Percentiles rank a stretch among this genome's conserved stretches.
Conservation (phyloP, 2,329 filamentous ascomycete species). For the Colletotrichum lupini region DNA sequence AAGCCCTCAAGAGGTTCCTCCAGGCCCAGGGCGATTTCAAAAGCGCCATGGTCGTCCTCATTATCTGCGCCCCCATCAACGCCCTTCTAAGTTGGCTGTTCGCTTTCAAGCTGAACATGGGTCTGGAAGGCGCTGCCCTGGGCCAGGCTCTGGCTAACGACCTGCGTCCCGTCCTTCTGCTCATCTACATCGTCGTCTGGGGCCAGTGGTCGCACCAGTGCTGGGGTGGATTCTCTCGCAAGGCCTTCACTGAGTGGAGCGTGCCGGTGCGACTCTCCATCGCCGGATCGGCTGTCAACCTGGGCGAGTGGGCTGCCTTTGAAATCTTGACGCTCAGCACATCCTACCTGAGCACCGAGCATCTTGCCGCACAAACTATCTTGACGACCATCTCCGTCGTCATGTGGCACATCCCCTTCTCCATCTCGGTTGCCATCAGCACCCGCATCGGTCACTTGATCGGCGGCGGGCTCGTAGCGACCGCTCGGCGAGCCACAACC, state of each 20-base stretch:
- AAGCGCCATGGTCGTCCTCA: constrained; percentile 57
- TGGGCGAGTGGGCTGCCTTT: constrained; percentile 56
- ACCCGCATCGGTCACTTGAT: constrained; percentile 56
- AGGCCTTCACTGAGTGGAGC: constrained; percentile 51
- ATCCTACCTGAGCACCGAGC: constrained; percentile 54
- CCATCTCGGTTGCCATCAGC: constrained; percentile 52
- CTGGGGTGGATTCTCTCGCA: constrained; percentile 54
- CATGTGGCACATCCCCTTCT: constrained; percentile 56
- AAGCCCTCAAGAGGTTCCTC: constrained; percentile 64
- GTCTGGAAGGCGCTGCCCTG: constrained; percentile 62
- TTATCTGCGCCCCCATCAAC: constrained; percentile 60
- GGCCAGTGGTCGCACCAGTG: constrained; percentile 54
- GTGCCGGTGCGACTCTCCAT: constrained; percentile 51
- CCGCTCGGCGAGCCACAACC: constrained; percentile 44
- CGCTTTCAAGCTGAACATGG: constrained; percentile 53
- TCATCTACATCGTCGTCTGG: constrained; percentile 56
- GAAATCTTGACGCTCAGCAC: constrained; percentile 57
- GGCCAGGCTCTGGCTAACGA: constrained; percentile 61
- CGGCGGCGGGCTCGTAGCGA: constrained; percentile 47
- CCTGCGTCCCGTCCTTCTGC: constrained; percentile 58
- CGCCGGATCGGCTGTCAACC: constrained; percentile 51
- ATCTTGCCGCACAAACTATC: constrained; percentile 55
- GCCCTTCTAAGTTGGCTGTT: constrained; percentile 61
- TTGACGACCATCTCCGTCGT: constrained; percentile 53
- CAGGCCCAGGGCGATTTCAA: constrained; percentile 66